Base-by-base conservation (phyloP, 768 basidiomycete species). In the Trametes coccinea region DNA sequence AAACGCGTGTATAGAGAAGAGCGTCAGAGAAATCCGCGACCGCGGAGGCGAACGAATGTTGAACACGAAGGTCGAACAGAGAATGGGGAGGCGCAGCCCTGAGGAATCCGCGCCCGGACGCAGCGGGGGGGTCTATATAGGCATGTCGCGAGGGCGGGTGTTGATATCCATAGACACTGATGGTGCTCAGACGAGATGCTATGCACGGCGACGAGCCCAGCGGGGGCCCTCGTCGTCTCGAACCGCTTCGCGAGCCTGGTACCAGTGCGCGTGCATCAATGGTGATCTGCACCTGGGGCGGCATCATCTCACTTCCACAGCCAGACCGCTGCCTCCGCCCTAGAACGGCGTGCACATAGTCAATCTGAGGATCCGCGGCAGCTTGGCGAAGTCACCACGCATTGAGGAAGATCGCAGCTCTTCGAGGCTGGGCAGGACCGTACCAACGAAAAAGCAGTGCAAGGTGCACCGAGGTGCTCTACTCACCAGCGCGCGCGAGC, bases 21-120 rank as follows among this genome's bases (percentile, higher is more conserved):
- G 40, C 43, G 60, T 7, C 30, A 33, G 27, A 22, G 11, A 58
- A 56, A 46, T 7, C 48, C 53, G 57, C 56, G 53, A 59, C 51
- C 31, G 44, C 49, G 53, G 56, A 47, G n/a, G 37, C 40, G 30
- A 45, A 40, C 11, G 48, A 45, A 39, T 22, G 22, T 37, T 37
- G 47, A 22, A 56, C 37, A 52, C 41, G 49, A 53, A 58, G 56
- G 62, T 59, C 58, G 57, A 43, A 30, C 34, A 16, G 31, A 22
- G 49, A 57, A 51, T 16, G 37, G 53, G 53, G 53, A 64, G 62
- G 62, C 62, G 54, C 62, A 64, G 62, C 62, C 62, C 62, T 64
- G 30, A 34, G 39, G 59, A 17, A 22, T 7, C 27, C 47, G 16
- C 14, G 17, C 16, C 27, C 41, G 17, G 37, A 22, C 14, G 3